Conservation (phyloP, 169 alveolate species). For the Toxoplasma gondii region DNA sequence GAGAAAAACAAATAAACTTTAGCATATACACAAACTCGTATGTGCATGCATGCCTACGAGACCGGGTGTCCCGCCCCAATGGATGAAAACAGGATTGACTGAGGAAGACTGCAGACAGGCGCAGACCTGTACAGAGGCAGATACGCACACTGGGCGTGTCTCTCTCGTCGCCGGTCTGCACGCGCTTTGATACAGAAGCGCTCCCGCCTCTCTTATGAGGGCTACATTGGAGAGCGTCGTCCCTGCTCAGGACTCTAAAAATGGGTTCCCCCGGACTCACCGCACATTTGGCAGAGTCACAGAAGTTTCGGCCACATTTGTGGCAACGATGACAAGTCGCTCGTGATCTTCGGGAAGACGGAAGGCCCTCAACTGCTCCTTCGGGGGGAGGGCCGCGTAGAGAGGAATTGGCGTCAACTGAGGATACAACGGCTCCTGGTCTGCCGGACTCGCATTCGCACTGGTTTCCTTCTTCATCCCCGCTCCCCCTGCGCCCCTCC, state of each 20-base stretch:
- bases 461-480: background rate
- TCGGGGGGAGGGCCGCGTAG: constrained; percentile 71
- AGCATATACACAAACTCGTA: too few relatives aligned
- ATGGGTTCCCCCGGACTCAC: constrained; percentile 27
- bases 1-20: too few relatives aligned
- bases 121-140: too few relatives aligned
- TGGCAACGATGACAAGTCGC: constrained; percentile 95
- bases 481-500: constrained; percentile 15
- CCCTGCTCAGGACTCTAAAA: background rate
- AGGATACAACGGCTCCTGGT: background rate
- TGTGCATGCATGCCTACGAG: background rate
- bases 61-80: too few relatives aligned
- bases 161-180: too few relatives aligned
- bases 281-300: constrained; percentile 97
- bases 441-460: background rate
- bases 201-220: too few relatives aligned
- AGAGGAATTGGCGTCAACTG: constrained; percentile 67
- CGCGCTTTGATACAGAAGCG: too few relatives aligned
- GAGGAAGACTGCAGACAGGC: too few relatives aligned
- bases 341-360: constrained; percentile 88
- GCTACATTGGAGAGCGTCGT: too few relatives aligned
- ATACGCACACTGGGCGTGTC: too few relatives aligned
- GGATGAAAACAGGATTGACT: too few relatives aligned
- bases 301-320: constrained; percentile 99
- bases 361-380: constrained; percentile 74